Conservation (phyloP, 2,329 filamentous ascomycete species). For the Colletotrichum siamense region DNA sequence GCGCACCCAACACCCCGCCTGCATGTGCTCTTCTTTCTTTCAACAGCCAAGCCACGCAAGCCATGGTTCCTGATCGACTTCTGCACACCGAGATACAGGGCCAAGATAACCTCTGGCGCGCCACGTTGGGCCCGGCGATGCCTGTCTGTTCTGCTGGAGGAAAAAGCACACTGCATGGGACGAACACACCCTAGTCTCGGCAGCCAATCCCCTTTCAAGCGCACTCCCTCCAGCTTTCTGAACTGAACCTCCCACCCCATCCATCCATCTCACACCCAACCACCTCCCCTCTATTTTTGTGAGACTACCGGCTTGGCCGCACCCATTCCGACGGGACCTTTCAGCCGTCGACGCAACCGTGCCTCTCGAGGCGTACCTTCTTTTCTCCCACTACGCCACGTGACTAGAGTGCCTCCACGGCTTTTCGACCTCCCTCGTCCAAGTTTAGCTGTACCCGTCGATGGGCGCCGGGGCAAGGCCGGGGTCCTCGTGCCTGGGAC, state of each 20-base stretch:
- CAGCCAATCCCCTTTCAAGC: neutral
- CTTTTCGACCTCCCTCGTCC: neutral
- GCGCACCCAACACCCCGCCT: neutral
- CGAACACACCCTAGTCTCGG: neutral
- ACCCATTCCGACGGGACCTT: neutral
- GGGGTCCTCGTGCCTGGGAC: neutral
- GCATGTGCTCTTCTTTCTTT: neutral
- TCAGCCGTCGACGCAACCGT: neutral
- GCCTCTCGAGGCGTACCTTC: neutral
- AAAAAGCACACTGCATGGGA: neutral
- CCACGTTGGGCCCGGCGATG: neutral
- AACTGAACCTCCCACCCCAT: neutral
- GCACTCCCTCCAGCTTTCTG: neutral
- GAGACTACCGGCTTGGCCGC: constrained; percentile 8
- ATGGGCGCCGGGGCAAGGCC: neutral
- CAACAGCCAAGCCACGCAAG: neutral
- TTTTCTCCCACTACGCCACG: neutral
- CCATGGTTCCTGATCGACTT: neutral
- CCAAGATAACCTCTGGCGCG: neutral
- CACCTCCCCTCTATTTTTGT: constrained; percentile 2
- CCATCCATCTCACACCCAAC: neutral
- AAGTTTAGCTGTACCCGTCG: neutral
- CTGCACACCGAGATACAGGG: neutral
- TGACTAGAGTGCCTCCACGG: neutral
- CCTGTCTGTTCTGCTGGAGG: neutral